Base-by-base conservation (phyloP, 257 asterid genomes). In the Ocimum tenuiflorum region DNA sequence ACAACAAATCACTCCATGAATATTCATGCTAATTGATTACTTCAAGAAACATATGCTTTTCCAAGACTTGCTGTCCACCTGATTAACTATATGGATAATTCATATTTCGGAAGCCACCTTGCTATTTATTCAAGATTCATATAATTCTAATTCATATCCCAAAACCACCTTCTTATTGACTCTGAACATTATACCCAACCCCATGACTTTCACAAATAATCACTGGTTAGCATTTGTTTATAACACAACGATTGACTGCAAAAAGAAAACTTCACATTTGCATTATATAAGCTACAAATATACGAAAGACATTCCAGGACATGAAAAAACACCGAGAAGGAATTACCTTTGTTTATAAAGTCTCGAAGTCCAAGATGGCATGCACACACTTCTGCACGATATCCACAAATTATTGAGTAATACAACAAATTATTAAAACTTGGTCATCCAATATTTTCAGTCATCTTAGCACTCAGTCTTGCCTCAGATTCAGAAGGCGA, bases 341-440 rank as follows among this genome's bases (percentile, higher is more conserved):
- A 64, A 39, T 42, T 67, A 91, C 97, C 95, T 88, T 70, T 67
- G 23, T 56, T 69, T 68, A 79, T 62, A 56, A 77, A 78, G 73
- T 83, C 91, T 81, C 63, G 74, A 70, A 88, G 92, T 71, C 91
- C 91, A 12, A 67, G 79, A 78, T 81, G 91, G 77, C 95, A 77
- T n/a, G 91, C 78, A 67, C 61, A 75, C 83, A 91, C 97, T 91
- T 88, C 92, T 84, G 86, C 75, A 77, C 39, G 75, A 73, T 15
- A 82, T 10, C 73, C 79, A 56, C 43, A 62, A 77, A 65, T 73
- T 67, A 68, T 24, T 73, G 60, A 72, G 52, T 59, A 68, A 60
- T 38, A 61, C 5, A 61, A 60, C 45, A 14, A 70, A 46, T 31
- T 2, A 31, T 2, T 31, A 2, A 31, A 6, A 31, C 7, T 31